phyloP scores from a whole-genome alignment of 116 monocot genomes.

The Trichopus zeylanicus region DNA sequence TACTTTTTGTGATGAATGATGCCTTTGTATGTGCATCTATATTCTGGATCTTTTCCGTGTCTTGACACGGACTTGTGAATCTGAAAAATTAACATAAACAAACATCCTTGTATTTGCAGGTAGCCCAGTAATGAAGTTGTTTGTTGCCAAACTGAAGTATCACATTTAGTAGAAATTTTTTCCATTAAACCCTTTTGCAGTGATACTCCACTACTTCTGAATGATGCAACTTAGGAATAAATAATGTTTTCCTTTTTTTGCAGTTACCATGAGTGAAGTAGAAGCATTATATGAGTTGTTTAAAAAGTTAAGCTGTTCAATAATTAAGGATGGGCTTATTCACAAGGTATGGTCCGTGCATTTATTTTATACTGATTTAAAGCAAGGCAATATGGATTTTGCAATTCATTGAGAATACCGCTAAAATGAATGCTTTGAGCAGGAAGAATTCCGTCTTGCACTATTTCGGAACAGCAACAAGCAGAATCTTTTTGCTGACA shows the following conservation, averaged over 20 bases:
- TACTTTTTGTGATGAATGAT: too few species aligned
- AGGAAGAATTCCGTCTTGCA: constrained; percentile 88
- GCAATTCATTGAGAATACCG: neutral
- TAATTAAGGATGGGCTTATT: constrained; percentile 82
- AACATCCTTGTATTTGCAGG: too few species aligned
- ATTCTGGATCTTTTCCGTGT: too few species aligned
- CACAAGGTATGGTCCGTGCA: constrained; percentile 54
- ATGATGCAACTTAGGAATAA: neutral
- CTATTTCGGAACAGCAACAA: constrained; percentile 81
- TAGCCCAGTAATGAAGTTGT: too few species aligned
- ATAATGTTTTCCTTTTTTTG: neutral
- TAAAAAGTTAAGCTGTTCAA: constrained; percentile 70
- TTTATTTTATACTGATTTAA: too few species aligned
- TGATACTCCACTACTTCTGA: neutral
- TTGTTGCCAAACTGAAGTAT: too few species aligned
- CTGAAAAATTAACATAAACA: too few species aligned
- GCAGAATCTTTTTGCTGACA: constrained; percentile 76
- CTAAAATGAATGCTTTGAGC: constrained; percentile 4
- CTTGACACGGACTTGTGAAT: too few species aligned
- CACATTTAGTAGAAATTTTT: too few species aligned
- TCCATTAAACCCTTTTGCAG: neutral
- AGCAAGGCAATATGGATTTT: neutral
- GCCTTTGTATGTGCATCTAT: too few species aligned
- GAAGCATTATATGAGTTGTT: constrained; percentile 83
- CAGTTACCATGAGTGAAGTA: constrained; percentile 84